Base-by-base conservation (phyloP, 1,284 basidiomycete genomes). In the Cryptococcus depauperatus region DNA sequence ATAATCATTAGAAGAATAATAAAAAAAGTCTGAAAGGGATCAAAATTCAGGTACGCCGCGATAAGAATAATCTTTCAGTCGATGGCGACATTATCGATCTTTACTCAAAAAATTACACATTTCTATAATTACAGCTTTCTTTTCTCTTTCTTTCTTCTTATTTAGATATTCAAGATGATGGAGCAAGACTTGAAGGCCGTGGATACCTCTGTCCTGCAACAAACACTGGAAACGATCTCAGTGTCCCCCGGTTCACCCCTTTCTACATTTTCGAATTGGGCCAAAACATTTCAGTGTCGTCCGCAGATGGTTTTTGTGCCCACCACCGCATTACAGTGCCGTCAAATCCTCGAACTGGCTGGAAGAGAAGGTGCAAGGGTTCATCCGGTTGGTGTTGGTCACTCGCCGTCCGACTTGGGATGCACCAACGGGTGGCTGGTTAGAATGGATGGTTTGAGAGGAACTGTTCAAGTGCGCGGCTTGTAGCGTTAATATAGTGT, bases 341-440 rank as follows among this genome's bases (percentile, higher is more conserved):
- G 79, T 35, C 77, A 81, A 53, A 76, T 93, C 37, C 75, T 98
- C 26, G 89, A 91, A 69, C 79, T 91, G 21, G 91, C 91, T 0
- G 75, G 83, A 11, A 74, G 85, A 35, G 80, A 87, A 60, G 74
- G 77, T 10, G 80, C 78, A 54, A 76, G 77, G 25, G 75, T 97
- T 30, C 81, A 91, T 45, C 85, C 88, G 0, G 83, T 84, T 23
- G 93, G 92, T 8, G 80, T 89, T 8, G 91, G 90, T 0, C 93
- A 97, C 72, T 87, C 84, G 52, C 95, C 93, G 9, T 86, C 83
- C 64, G 93, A 97, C 72, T 75, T 97, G 42, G 83, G 85, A 0
- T 93, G 87, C 69, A 90, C 87, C 0, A 77, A 74, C 44, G 87
- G 82, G 11, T 91, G 80, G 73, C 83, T 93, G 77, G 70, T 93